Evolutionary conservation across 1,139 yeast species (phyloP).

Genomic region (Ogataea hybrid): DNA sequence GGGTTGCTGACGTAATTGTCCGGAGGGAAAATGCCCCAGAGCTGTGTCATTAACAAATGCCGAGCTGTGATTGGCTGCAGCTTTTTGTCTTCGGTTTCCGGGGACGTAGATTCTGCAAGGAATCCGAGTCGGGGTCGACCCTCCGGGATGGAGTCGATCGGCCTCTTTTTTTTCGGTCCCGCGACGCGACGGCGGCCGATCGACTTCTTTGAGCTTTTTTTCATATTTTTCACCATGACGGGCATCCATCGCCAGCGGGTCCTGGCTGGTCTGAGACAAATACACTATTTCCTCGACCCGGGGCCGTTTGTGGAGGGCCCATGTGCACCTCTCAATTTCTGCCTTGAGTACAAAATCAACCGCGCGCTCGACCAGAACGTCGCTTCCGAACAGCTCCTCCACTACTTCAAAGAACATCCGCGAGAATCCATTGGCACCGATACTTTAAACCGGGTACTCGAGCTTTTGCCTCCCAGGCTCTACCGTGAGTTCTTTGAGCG

Average conservation of each 20-base stretch:
- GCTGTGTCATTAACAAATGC: constrained; percentile 3
- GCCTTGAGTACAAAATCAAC: constrained; percentile 2
- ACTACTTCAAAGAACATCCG: constrained; percentile 1
- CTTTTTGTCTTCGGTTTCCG: constrained; percentile 4
- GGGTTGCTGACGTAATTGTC: constrained; percentile 7
- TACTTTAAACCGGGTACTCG: constrained; percentile 1
- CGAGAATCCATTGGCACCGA: not conserved
- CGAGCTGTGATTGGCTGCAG: constrained; percentile 3
- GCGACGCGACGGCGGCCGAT: no score
- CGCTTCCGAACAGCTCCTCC: not conserved
- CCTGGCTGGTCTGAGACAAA: constrained; percentile 2
- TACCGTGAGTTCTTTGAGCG: constrained; percentile 2
- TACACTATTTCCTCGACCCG: constrained; percentile 4
- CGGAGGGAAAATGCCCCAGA: not conserved
- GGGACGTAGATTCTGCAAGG: constrained; percentile 1
- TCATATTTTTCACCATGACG: constrained; percentile 3
- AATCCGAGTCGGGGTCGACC: constrained; percentile 10
- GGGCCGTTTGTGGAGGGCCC: not conserved
- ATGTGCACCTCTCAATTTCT: not conserved
- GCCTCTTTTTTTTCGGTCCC: no score
- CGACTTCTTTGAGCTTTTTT: not conserved
- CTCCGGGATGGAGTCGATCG: not conserved
- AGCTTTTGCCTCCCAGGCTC: not conserved
- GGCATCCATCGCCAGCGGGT: constrained; percentile 2
- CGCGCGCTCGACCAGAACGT: constrained; percentile 1